Evolutionary conservation across 1,139 yeast species (phyloP), one percentile per base, ranked within the genome.

Genomic region (Saccharomyces hybrid): DNA sequence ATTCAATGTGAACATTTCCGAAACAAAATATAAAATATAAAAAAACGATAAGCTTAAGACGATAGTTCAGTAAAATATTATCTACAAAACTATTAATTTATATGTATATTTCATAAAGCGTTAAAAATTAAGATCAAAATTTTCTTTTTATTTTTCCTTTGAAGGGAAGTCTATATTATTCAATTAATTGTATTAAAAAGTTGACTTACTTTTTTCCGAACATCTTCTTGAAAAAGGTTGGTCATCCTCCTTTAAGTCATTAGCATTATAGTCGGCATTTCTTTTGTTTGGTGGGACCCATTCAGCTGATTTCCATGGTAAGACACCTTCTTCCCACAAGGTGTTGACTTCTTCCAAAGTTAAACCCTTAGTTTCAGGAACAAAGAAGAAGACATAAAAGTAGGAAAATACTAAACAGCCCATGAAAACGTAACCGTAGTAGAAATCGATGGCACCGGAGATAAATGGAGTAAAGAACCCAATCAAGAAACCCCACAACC

Each of bases 401-500:
- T 80, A 68, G 26, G 89, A 78, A 68, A 83, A 80, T 55, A 81
- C 65, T 68, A 79, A 76, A 73, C 88, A 84, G 21, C 89, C 93
- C 65, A 83, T 78, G 74, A 87, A 87, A 53, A 86, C 89, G 66
- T 81, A 86, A 62, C 93, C 93, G 68, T 84, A 85, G 75, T 62
- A 64, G 57, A 71, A 64, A 54, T 64, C 64, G 56, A 67, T 63
- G 24, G 77, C 78, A 55, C 65, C 65, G 49, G 86, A 82, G 62
- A 85, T 83, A 72, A 83, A 83, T 57, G 91, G 88, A 56, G 91
- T 84, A 75, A 83, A 84, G 78, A 85, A 83, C 14, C 87, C 80
- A 70, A 86, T 84, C 64, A 84, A 77, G 80, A 86, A 86, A 67
- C 88, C 88, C 83, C 85, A 83, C 50, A 84, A 57, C 93, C 93